Base-by-base conservation (phyloP, 768 basidiomycete species). In the Lactifluus pinguis region DNA sequence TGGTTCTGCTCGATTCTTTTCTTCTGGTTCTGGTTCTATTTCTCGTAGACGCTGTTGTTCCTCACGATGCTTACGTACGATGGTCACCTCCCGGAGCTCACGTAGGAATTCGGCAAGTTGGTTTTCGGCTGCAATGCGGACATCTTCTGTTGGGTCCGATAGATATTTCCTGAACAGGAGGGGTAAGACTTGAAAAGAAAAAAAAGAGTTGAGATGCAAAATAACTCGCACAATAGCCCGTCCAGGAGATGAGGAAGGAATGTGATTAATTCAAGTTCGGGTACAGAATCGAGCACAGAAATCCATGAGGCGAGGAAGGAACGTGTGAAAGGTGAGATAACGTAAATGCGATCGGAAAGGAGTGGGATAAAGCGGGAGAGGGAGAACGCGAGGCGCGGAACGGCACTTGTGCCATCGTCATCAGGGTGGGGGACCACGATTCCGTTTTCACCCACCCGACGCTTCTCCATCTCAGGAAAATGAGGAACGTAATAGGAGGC, bases 231-330 rank as follows among this genome's bases (percentile, higher is more conserved):
- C 92, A 99, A 69, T 45, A 99, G 80, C 2, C 94, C 95, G 63
- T 98, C 94, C 53, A 99, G 74, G 70, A 98, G 95, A 68, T 97
- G 88, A 1, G 97, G 97, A 38, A 99, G 81, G 74, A 91, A 97
- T 30, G 91, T 86, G 49, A 98, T 88, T 49, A 99, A 80, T 71
- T 98, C 95, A 56, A 99, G 77, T 69, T 99, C 97, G 11, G 97
- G 97, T 4, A 98, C 91, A 19, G 93, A 95, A 69, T 98, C 94
- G 49, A 99, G 80, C 4, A 97, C 90, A 47, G 83, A 91, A 60
- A 98, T 91, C 97, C 97, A 99, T 1, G 89, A 88, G 38, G 97
- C 92, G n/a, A 99, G 81, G 72, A 94, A 98, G 71, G 87, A 95
- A 62, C 97, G 78, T 0, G 97, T 95, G 71, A 95, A 94, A 0